Conservation (phyloP, 2,329 filamentous ascomycete genomes). For the Fonsecaea pedrosoi region DNA sequence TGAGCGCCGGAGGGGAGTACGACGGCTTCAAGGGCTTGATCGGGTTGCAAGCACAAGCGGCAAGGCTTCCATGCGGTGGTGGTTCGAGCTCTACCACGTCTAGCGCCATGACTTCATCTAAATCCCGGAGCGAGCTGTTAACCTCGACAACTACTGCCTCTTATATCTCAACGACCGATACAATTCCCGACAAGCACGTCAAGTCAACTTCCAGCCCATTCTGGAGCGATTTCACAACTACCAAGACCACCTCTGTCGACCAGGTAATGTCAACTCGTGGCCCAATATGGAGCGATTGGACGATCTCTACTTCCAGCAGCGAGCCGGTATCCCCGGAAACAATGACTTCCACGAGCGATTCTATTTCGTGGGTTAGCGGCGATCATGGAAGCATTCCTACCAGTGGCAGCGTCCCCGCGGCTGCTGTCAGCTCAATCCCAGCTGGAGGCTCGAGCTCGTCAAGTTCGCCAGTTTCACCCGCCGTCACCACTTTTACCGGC, state of each 20-base stretch:
- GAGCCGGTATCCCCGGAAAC: background rate
- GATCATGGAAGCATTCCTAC: constrained; percentile 1
- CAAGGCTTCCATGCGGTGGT: background rate
- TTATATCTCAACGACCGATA: background rate
- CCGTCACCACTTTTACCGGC: background rate
- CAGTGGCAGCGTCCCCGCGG: background rate
- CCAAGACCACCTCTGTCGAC: background rate
- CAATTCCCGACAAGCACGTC: background rate
- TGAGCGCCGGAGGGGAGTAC: constrained; percentile 4
- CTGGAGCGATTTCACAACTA: background rate
- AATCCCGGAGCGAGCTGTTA: background rate
- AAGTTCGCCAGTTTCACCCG: constrained; percentile 1
- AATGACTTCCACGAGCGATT: background rate
- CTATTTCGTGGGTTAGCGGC: background rate
- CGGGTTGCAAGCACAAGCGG: background rate
- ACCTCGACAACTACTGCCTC: background rate
- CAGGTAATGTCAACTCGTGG: background rate
- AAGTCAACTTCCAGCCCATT: background rate
- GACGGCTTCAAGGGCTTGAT: constrained; percentile 30
- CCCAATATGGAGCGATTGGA: background rate
- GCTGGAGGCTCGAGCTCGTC: constrained; percentile 1
- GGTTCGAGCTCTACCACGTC: background rate
- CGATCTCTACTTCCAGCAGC: background rate
- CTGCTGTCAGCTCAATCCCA: background rate
- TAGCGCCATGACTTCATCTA: background rate